Evolutionary conservation across 148 eudicot species (phyloP), one percentile per base, ranked within the genome.

Genomic region (Spergularia marina): DNA sequence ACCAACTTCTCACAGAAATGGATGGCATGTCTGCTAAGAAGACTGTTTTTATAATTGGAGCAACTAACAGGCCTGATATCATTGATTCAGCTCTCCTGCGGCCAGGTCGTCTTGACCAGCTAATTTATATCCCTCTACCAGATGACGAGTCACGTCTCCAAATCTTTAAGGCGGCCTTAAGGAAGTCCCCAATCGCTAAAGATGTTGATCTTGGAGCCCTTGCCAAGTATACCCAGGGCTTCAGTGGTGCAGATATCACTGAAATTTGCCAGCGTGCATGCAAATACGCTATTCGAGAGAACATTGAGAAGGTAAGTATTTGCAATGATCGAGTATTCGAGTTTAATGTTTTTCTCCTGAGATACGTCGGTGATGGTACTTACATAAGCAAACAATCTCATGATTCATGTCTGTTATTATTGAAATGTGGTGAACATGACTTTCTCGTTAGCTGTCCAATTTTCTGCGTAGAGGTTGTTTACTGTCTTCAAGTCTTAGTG

Each of bases 21-120:
- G 97, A 92, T 77, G 97, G 97, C 40, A 92, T 92, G 97, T 84
- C 89, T 52, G 97, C 97, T 23, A 92, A 92, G 86, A 92, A 92
- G 23, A 92, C 97, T 9, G 97, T 92, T 7, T 92, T 92, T 82
- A 90, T 90, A 10, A 92, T 92, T 56, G 97, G 94, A 25, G 97
- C 97, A 23, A 92, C 97, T 30, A 92, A 92, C 84, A 85, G 97
- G 77, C 97, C 97, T 52, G 97, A 92, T 69, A 92, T 92, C 16
- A 92, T 92, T 61, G 97, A 92, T 73, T 79, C 97, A 21, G 97
- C 97, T 36, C 94, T 92, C 55, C 76, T 92, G 60, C 81, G 97
- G 14, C 97, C 97, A 21, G 97, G 97, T 4, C 94, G 97, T 82
- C 92, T 92, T 62, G 97, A 92, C 84, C 97, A 92, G 65, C 78